These are phyloP conservation scores for Solanum lycopersicoides DNA, from an alignment of 257 asterid species.

Conservation along the genomic window DNA sequence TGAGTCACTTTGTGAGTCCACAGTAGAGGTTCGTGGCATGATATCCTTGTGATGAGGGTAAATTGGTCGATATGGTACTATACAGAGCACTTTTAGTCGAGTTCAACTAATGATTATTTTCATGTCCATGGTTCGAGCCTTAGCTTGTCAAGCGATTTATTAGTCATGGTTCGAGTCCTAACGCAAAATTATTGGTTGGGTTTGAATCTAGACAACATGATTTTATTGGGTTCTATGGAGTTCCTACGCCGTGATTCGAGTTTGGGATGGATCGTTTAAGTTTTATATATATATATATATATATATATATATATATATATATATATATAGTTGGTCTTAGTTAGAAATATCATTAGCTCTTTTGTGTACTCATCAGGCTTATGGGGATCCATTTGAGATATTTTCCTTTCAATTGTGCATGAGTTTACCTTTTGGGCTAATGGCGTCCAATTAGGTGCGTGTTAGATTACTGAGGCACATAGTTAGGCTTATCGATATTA, in stretches of 20 bases:
- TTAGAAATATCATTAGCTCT: neutral
- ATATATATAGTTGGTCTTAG: neutral
- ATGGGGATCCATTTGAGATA: neutral
- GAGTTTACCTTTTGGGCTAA: neutral
- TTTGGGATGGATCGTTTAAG: neutral
- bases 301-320: too few species aligned
- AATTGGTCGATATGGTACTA: neutral
- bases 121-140: neutral
- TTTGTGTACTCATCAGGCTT: neutral
- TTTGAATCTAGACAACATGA: neutral
- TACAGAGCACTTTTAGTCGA: neutral
- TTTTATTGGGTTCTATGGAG: neutral
- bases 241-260: neutral
- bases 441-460: neutral
- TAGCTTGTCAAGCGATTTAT: too few species aligned
- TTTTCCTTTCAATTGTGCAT: neutral
- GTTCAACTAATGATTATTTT: neutral
- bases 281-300: too few species aligned
- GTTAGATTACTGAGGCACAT: neutral
- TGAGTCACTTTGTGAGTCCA: neutral
- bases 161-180: neutral
- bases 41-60: neutral
- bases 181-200: neutral
- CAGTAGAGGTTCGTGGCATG: neutral
- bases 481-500: neutral